These are phyloP conservation scores for Aureoboletus auriporus DNA, from an alignment of 768 basidiomycete genomes.

Conservation along the genomic window DNA sequence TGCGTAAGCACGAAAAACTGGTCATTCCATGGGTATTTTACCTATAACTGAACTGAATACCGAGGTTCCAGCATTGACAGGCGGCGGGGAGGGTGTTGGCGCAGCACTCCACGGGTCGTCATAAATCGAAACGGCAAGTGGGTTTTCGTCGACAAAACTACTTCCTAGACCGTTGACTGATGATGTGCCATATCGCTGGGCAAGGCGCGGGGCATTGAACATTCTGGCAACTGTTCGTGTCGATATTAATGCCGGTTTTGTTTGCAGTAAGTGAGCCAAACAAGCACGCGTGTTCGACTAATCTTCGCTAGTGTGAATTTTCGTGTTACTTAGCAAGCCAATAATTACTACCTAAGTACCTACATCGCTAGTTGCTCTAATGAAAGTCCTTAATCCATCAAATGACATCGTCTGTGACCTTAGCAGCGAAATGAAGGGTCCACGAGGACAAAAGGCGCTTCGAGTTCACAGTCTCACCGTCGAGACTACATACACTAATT, in stretches of 20 bases:
- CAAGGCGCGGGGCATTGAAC: slow-evolving; percentile 83
- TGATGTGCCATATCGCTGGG: slow-evolving; percentile 59
- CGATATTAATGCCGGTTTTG: slow-evolving; percentile 1
- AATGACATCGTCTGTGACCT: slow-evolving; percentile 43
- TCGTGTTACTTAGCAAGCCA: slow-evolving; percentile 9
- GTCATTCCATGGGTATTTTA: slow-evolving; percentile 18
- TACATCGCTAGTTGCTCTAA: slow-evolving; percentile 9
- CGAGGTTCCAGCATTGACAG: slow-evolving; percentile 46
- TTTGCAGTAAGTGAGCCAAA: slow-evolving; percentile 4
- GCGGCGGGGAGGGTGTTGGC: slow-evolving; percentile 68
- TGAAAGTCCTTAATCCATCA: slow-evolving; percentile 15
- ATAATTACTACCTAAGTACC: slow-evolving; percentile 18
- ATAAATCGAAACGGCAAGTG: slow-evolving; percentile 67
- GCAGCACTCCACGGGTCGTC: slow-evolving; percentile 81
- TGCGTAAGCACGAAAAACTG: slow-evolving; percentile 5
- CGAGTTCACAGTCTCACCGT: slow-evolving; percentile 80
- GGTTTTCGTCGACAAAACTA: slow-evolving; percentile 76
- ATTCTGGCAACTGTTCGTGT: slow-evolving; percentile 37
- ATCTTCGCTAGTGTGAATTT: neutral
- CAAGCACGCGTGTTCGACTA: slow-evolving; percentile 7
- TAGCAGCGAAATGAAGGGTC: slow-evolving; percentile 91
- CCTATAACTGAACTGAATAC: slow-evolving; percentile 71
- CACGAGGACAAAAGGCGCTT: slow-evolving; percentile 82
- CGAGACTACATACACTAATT: slow-evolving; percentile 51
- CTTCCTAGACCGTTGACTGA: slow-evolving; percentile 59